A percentile compares a stretch with the other conserved stretches of the same genome.
These are phyloP conservation scores for Lasiodiplodia hormozganensis DNA, from an alignment of 2,329 filamentous ascomycete species.

Conservation along the genomic window DNA sequence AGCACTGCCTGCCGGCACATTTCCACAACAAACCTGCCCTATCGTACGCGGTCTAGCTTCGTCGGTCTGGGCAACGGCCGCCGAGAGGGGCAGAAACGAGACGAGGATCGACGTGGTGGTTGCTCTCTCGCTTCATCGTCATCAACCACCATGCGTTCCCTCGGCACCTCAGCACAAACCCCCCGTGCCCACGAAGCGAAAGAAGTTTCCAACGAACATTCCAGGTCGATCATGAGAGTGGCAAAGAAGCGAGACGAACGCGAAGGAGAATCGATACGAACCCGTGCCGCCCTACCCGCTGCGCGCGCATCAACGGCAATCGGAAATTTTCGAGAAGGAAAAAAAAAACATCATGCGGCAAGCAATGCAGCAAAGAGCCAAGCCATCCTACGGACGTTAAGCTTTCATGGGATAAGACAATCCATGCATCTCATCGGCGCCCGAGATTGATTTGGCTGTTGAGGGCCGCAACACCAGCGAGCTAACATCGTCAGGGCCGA, in stretches of 20 bases:
- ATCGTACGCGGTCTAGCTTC: slow-evolving; percentile 6
- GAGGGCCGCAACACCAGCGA: not conserved
- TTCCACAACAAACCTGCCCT: not conserved
- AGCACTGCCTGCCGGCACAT: not conserved
- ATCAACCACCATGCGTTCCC: slow-evolving; percentile 9
- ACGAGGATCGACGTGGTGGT: slow-evolving; percentile 8
- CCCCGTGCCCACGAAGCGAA: not conserved
- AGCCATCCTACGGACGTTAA: slow-evolving; percentile 12
- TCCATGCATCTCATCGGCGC: not conserved
- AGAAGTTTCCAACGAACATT: slow-evolving; percentile 23
- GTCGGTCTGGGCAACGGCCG: slow-evolving; percentile 18
- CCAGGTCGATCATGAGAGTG: not conserved
- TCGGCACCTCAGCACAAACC: not conserved
- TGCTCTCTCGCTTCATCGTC: not conserved
- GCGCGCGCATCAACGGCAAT: slow-evolving; percentile 1
- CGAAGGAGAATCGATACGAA: not conserved
- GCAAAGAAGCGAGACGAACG: slow-evolving; percentile 5
- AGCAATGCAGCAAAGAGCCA: not conserved
- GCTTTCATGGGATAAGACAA: slow-evolving; percentile 8
- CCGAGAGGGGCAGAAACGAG: slow-evolving; percentile 16
- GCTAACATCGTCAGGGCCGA: not conserved
- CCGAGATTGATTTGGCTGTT: not conserved
- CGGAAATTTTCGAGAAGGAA: not conserved
- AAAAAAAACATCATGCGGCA: not conserved
- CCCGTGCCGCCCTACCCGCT: slow-evolving; percentile 2